Evolutionary conservation across 352 stramenopile species (phyloP).

Genomic region (Pythium insidiosum): DNA sequence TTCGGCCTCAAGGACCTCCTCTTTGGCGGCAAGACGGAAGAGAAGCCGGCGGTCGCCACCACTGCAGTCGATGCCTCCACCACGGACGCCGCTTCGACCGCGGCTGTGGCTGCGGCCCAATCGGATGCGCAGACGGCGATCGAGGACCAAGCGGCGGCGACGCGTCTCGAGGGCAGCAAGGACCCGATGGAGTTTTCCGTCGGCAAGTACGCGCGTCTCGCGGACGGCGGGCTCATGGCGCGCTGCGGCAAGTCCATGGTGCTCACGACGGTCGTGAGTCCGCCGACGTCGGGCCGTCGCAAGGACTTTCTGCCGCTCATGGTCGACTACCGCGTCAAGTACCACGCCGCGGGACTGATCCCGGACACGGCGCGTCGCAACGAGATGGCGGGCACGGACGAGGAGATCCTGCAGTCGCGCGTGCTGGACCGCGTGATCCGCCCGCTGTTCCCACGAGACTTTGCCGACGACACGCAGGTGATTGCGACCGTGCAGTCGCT

Average conservation of each 20-base stretch:
- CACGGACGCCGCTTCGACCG: neutral
- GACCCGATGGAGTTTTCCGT: constrained; percentile 52
- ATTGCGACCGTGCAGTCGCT: constrained; percentile 86
- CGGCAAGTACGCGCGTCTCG: constrained; percentile 76
- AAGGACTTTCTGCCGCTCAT: constrained; percentile 88
- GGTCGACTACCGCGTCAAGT: constrained; percentile 93
- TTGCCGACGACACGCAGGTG: constrained; percentile 94
- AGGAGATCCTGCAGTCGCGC: constrained; percentile 94
- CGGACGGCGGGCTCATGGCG: constrained; percentile 79
- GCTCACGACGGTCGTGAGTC: constrained; percentile 79
- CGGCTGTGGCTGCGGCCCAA: constrained; percentile 5
- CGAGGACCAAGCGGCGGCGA: neutral
- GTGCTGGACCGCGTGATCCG: constrained; percentile 95
- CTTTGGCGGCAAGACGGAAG: constrained; percentile 47
- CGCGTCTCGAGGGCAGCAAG: constrained; percentile 34
- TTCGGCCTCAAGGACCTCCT: constrained; percentile 57
- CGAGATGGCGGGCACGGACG: constrained; percentile 88
- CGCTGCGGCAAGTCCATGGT: constrained; percentile 81
- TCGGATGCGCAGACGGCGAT: neutral
- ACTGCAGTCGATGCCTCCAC: neutral
- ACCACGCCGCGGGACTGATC: constrained; percentile 80
- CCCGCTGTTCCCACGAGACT: constrained; percentile 92
- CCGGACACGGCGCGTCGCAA: constrained; percentile 79
- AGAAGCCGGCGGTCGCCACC: constrained; percentile 8
- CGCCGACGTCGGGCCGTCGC: constrained; percentile 20